Conservation (phyloP, 2,329 filamentous ascomycete species). For the Exutisphaerella laricina region DNA sequence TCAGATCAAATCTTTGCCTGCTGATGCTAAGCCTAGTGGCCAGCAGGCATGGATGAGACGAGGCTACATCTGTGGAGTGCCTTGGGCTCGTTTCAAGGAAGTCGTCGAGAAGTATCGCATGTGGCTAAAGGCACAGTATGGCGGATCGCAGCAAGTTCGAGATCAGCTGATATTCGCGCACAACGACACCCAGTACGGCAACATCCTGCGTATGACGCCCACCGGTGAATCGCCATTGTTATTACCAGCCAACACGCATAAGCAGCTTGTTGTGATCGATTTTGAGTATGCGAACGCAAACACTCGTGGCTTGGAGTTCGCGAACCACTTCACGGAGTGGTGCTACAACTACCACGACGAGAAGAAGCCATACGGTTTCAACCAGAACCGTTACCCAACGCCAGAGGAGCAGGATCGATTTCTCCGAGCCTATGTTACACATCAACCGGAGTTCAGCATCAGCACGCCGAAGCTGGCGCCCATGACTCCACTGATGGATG, state of each 20-base stretch:
- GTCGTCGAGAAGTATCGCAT: constrained; percentile 71
- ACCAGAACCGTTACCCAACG: constrained; percentile 65
- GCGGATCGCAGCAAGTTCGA: constrained; percentile 60
- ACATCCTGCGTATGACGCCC: constrained; percentile 76
- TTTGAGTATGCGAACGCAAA: constrained; percentile 97
- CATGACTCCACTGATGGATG: constrained; percentile 23
- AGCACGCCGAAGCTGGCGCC: constrained; percentile 33
- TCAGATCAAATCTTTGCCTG: constrained; percentile 49
- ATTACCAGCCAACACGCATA: constrained; percentile 86
- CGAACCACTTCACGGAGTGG: constrained; percentile 98
- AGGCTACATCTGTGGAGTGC: constrained; percentile 77
- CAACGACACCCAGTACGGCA: constrained; percentile 98
- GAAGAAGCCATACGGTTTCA: constrained; percentile 56
- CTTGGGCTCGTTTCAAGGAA: constrained; percentile 72
- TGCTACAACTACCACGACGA: constrained; percentile 92
- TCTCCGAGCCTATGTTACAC: constrained; percentile 77
- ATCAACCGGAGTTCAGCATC: constrained; percentile 63
- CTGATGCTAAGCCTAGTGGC: constrained; percentile 38
- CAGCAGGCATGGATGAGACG: constrained; percentile 58
- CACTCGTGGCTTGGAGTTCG: constrained; percentile 79
- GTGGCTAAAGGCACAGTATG: constrained; percentile 68
- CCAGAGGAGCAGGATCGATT: constrained; percentile 78
- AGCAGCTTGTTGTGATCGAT: constrained; percentile 93
- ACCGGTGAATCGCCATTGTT: constrained; percentile 73
- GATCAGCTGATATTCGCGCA: constrained; percentile 87